Conservation (phyloP, 192 early-diverging fungal species). For the Backusella sp. region DNA sequence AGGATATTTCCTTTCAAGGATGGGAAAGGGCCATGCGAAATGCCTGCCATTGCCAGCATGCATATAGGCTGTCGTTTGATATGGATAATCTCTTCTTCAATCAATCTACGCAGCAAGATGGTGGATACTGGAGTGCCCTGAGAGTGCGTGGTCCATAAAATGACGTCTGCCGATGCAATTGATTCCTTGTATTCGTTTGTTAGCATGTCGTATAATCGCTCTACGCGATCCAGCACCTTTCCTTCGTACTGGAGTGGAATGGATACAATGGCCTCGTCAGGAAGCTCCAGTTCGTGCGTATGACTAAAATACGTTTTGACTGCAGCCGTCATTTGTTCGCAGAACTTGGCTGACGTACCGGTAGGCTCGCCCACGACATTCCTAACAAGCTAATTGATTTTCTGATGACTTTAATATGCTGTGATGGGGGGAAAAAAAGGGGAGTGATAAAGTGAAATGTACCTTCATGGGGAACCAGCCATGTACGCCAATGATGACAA, state of each 20-base stretch:
- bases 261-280: constrained; percentile 54
- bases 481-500: constrained; percentile 86
- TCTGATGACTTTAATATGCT: background rate
- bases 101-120: constrained; percentile 71
- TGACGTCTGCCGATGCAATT: constrained; percentile 61
- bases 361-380: constrained; percentile 90
- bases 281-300: constrained; percentile 47
- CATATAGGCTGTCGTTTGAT: constrained; percentile 67
- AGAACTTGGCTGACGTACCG: constrained; percentile 87
- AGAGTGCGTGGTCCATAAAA: constrained; percentile 90
- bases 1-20: constrained; percentile 78
- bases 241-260: constrained; percentile 93
- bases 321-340: constrained; percentile 81
- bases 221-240: constrained; percentile 83
- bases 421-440: constrained; percentile 13
- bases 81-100: constrained; percentile 67
- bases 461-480: constrained; percentile 85
- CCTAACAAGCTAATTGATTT: constrained; percentile 45
- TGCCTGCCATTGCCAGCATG: constrained; percentile 91
- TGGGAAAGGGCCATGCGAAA: constrained; percentile 88
- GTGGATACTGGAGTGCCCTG: constrained; percentile 92
- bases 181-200: constrained; percentile 46
- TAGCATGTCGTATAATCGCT: constrained; percentile 77
- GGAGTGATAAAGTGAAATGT: constrained; percentile 20
- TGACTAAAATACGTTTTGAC: constrained; percentile 50